phyloP scores from a whole-genome alignment of 768 basidiomycete species.

The Megacollybia marginata region DNA sequence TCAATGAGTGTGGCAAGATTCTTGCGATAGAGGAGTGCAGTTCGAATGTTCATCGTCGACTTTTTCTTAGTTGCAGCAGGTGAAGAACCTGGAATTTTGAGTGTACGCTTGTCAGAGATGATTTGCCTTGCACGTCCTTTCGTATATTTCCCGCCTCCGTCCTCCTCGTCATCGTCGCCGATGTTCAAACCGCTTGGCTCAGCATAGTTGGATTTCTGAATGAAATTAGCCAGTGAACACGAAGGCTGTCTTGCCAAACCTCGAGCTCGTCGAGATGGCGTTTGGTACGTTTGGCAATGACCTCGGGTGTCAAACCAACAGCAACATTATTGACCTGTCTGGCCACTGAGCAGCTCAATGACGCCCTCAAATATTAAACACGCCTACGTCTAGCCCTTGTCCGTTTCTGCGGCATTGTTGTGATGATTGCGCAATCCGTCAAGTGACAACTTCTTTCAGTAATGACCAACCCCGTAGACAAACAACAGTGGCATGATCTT shows the following conservation, averaged over 20 bases:
- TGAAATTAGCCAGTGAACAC: not conserved
- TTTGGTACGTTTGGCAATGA: constrained; percentile 69
- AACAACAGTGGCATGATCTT: constrained; percentile 40
- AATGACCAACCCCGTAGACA: constrained; percentile 32
- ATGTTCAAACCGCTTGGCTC: constrained; percentile 42
- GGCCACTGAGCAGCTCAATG: constrained; percentile 19
- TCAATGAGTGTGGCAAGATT: constrained; percentile 66
- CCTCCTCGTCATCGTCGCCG: constrained; percentile 40
- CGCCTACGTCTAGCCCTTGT: constrained; percentile 41
- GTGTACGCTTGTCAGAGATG: constrained; percentile 70
- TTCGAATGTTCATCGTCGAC: constrained; percentile 73
- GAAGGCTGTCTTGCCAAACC: constrained; percentile 20
- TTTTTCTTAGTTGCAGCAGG: constrained; percentile 63
- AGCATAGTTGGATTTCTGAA: constrained; percentile 58
- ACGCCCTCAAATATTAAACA: not conserved
- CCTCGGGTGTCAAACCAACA: constrained; percentile 46
- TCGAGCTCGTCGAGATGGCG: constrained; percentile 82
- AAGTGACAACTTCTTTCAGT: not conserved
- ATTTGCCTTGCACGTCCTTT: constrained; percentile 70
- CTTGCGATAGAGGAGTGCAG: constrained; percentile 78
- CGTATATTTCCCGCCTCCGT: constrained; percentile 34
- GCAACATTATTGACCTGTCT: constrained; percentile 40
- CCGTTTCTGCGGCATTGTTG: constrained; percentile 38
- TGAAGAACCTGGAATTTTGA: constrained; percentile 40
- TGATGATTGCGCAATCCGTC: constrained; percentile 19